Base-by-base conservation (phyloP, 768 basidiomycete species). In the Tylopilus rubrobrunneus region DNA sequence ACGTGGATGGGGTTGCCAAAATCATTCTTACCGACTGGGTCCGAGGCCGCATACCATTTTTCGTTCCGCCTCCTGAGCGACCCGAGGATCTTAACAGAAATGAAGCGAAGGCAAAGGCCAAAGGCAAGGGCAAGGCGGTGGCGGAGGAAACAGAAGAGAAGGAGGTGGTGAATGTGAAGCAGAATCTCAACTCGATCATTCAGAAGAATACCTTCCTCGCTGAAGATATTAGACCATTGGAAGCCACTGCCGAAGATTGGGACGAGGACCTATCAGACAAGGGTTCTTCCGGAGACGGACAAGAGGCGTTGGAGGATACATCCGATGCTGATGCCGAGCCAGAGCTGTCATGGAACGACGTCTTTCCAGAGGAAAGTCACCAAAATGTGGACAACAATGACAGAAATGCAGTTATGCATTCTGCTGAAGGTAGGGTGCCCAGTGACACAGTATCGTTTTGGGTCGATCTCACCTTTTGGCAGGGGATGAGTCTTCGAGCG, bases 21-120 rank as follows among this genome's bases (percentile, higher is more conserved):
- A 95, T 99, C 68, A 76, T 98, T 45, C 72, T 99, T 64, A 91
- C 86, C 68, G 97, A 98, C 69, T 98, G 96, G 96, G 93, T 98
- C 54, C 78, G 97, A 44, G 97, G 96, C 8, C 87, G 92, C 62
- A 96, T 99, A 65, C 97, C 97, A 19, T 99, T 86, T 78, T 99
- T 98, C 65, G 94, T 93, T 36, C 68, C 87, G 12, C 97, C 97
- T 14, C 96, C 96, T 51, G 92, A 92, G 67, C 76, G 89, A 53
- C 67, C 88, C 9, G 84, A 85, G 58, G 86, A 83, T 60, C 72
- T 87, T 53, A 88, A 89, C 64, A 76, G 74, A 63, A 74, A 73
- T 12, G 87, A 87, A 73, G 71, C 70, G 41, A 74, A 68, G 43
- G 64, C 51, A n/a, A 75, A 75, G 48, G 67, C 56, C 19, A 82